phyloP scores from a whole-genome alignment of 768 basidiomycete species.

The Termitomyces sp. region DNA sequence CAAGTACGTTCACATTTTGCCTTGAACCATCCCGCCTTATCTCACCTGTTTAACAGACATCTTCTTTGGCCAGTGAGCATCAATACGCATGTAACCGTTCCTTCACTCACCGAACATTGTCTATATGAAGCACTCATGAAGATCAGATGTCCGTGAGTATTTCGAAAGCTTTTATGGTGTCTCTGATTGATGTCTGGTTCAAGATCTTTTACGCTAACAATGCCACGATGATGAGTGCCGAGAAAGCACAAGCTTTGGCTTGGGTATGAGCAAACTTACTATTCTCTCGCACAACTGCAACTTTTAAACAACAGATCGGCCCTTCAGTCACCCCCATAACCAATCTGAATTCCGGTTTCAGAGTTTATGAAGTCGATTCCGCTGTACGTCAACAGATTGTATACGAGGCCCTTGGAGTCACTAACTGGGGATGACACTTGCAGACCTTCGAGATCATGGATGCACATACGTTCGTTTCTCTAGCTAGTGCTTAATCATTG shows the following conservation, averaged over 20 bases:
- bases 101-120: neutral
- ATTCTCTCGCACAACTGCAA: neutral
- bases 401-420: neutral
- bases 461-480: conserved; percentile 61
- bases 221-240: conserved; percentile 52
- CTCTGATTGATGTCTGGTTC: neutral
- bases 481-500: neutral
- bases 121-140: conserved; percentile 49
- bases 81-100: neutral
- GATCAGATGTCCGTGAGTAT: conserved; percentile 59
- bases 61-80: conserved; percentile 64
- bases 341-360: conserved; percentile 74
- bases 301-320: conserved; percentile 52
- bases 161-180: neutral
- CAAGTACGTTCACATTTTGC: conserved; percentile 42
- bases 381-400: conserved; percentile 35
- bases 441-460: conserved; percentile 79
- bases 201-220: conserved; percentile 76
- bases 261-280: conserved; percentile 26
- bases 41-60: conserved; percentile 40
- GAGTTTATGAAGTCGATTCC: conserved; percentile 70
- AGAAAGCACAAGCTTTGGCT: conserved; percentile 49
- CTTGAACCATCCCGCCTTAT: neutral
- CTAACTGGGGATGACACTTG: neutral
- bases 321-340: conserved; percentile 69